Evolutionary conservation across 768 basidiomycete species (phyloP).

Genomic region (Mycena maculata): DNA sequence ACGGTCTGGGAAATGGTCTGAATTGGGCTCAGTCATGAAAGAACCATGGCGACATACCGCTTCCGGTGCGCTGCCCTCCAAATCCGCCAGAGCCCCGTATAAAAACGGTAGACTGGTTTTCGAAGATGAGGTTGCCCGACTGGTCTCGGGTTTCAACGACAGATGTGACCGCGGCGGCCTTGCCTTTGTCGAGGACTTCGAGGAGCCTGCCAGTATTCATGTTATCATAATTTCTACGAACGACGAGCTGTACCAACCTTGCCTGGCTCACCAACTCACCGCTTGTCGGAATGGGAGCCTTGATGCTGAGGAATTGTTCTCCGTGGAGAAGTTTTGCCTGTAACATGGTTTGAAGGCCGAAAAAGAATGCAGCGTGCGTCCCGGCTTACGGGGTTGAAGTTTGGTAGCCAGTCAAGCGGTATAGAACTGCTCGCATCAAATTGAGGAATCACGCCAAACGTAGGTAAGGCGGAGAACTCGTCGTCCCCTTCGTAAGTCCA

Average conservation of each 20-base stretch:
- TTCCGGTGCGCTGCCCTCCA: slow-evolving; percentile 88
- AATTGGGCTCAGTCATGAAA: not conserved
- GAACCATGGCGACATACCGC: slow-evolving; percentile 58
- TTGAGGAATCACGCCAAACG: slow-evolving; percentile 96
- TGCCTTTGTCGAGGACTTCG: slow-evolving; percentile 91
- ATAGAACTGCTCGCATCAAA: slow-evolving; percentile 77
- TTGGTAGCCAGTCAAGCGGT: slow-evolving; percentile 88
- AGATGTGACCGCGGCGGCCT: slow-evolving; percentile 89
- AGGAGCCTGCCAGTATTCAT: slow-evolving; percentile 59
- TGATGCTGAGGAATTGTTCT: slow-evolving; percentile 93
- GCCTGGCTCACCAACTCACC: slow-evolving; percentile 82
- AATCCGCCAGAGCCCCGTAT: slow-evolving; percentile 97
- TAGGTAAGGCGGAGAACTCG: slow-evolving; percentile 87
- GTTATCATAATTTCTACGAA: not conserved
- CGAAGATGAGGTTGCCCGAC: slow-evolving; percentile 85
- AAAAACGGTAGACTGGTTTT: slow-evolving; percentile 93
- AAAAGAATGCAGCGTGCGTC: not conserved
- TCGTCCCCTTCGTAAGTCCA: slow-evolving; percentile 83
- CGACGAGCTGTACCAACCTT: slow-evolving; percentile 59
- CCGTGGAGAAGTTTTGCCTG: slow-evolving; percentile 98
- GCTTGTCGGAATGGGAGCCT: slow-evolving; percentile 85
- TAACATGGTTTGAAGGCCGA: slow-evolving; percentile 6
- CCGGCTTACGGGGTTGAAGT: slow-evolving; percentile 86
- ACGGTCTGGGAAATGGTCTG: slow-evolving; percentile 67
- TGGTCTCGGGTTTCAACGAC: slow-evolving; percentile 87